phyloP scores from a whole-genome alignment of 176 grass and related monocot species.

The Carex myosuroides region DNA sequence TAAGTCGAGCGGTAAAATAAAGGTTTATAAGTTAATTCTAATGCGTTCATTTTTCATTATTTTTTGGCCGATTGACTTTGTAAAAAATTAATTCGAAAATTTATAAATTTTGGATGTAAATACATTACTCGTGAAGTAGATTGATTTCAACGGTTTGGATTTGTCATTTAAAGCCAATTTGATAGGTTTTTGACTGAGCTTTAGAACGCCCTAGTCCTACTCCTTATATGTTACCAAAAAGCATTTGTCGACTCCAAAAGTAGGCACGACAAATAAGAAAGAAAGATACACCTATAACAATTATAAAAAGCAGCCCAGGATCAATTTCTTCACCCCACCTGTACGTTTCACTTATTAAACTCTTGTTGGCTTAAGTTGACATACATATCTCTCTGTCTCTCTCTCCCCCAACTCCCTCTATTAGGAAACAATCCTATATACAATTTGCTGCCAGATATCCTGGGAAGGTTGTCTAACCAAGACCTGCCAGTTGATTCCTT shows the following conservation, averaged over 20 bases:
- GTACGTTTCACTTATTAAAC: background rate
- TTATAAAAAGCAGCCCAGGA: background rate
- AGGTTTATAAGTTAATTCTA: too few relatives aligned
- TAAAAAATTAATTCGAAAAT: too few relatives aligned
- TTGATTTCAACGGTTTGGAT: too few relatives aligned
- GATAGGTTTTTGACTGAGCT: too few relatives aligned
- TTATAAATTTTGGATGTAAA: too few relatives aligned
- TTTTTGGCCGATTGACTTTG: too few relatives aligned
- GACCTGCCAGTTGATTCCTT: constrained; percentile 74
- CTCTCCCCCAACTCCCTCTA: background rate
- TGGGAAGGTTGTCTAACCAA: constrained; percentile 86
- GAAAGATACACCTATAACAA: background rate
- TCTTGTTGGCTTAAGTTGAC: background rate
- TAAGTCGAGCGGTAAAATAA: too few relatives aligned
- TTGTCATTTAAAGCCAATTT: too few relatives aligned
- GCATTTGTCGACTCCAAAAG: background rate
- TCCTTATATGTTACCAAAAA: background rate
- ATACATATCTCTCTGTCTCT: background rate
- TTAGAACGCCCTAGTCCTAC: too few relatives aligned
- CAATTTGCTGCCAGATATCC: constrained; percentile 95
- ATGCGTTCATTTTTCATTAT: too few relatives aligned
- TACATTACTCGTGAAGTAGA: too few relatives aligned
- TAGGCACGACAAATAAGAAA: background rate
- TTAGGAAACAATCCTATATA: constrained; percentile 99
- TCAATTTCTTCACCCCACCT: background rate